Evolutionary conservation across 306 rosid genomes (phyloP).

Genomic region (Castanea sativa): DNA sequence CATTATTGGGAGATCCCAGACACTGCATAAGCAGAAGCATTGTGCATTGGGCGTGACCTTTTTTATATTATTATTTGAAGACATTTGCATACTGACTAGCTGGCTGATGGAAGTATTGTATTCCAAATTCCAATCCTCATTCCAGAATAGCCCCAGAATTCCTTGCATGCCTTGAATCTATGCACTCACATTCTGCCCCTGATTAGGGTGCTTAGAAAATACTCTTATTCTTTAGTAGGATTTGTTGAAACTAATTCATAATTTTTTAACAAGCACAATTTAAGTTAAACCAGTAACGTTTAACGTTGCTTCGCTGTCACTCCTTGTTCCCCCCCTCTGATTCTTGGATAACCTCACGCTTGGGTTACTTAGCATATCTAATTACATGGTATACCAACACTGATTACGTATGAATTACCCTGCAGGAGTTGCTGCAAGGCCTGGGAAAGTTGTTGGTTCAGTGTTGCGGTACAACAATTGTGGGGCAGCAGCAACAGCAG

Average conservation of each 20-base stretch:
- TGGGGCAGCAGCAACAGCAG: conserved; percentile 66
- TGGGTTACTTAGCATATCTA: neutral
- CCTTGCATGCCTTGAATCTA: neutral
- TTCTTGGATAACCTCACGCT: neutral
- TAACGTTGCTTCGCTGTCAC: neutral
- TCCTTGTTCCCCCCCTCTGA: neutral
- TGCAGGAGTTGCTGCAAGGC: conserved; percentile 86
- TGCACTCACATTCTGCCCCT: neutral
- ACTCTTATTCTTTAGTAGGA: neutral
- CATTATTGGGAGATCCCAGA: no score
- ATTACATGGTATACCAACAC: neutral
- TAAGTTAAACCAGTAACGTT: neutral
- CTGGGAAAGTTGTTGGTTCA: conserved; percentile 86
- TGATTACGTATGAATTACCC: neutral
- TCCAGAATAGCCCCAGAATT: neutral
- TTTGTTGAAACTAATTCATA: neutral
- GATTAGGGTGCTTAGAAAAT: neutral
- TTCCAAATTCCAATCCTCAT: neutral
- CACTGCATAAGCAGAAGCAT: no score
- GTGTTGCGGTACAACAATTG: conserved; percentile 76
- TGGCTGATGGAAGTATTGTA: neutral
- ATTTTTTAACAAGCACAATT: neutral
- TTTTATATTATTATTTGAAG: neutral
- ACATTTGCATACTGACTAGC: neutral
- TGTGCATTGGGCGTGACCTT: no score